Conservation (phyloP, 352 stramenopile genomes). For the Pythium oligandrum region DNA sequence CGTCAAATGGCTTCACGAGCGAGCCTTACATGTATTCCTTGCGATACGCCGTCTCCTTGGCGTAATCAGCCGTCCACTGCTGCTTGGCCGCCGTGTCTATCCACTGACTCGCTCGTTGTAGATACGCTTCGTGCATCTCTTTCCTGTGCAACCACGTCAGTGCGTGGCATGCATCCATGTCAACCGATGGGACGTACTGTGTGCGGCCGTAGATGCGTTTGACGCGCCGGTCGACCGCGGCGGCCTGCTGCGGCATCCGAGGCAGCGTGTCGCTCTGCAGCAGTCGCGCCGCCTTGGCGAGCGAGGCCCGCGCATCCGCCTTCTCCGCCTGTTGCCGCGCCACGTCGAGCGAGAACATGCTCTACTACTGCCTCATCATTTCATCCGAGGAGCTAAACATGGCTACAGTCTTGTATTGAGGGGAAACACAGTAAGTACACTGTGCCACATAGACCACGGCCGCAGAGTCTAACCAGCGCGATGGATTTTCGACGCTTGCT, state of each 20-base stretch:
- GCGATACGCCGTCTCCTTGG: slow-evolving; percentile 36
- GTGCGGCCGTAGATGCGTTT: slow-evolving; percentile 16
- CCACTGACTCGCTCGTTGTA: slow-evolving; percentile 52
- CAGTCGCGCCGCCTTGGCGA: too few relatives aligned
- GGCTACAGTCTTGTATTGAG: slow-evolving; percentile 15
- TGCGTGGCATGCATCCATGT: too few relatives aligned
- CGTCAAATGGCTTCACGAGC: too few relatives aligned
- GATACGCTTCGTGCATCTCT: slow-evolving; percentile 65
- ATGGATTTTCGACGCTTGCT: slow-evolving; percentile 59
- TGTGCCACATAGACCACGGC: background rate
- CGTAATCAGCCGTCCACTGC: slow-evolving; percentile 52
- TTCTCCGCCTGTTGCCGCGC: slow-evolving; percentile 30
- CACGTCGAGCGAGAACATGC: slow-evolving; percentile 62
- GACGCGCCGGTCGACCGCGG: slow-evolving; percentile 2
- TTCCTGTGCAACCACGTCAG: slow-evolving; percentile 22
- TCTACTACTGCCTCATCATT: slow-evolving; percentile 7
- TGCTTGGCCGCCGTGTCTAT: slow-evolving; percentile 31
- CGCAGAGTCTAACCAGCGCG: background rate
- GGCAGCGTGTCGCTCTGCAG: too few relatives aligned
- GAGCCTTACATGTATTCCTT: slow-evolving; percentile 41
- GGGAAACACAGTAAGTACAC: background rate
- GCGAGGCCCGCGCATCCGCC: too few relatives aligned
- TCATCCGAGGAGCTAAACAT: slow-evolving; percentile 9
- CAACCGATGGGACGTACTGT: slow-evolving; percentile 6
- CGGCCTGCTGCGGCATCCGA: background rate